These are phyloP conservation scores for Malus fusca DNA, from an alignment of 306 rosid species.

Conservation along the genomic window DNA sequence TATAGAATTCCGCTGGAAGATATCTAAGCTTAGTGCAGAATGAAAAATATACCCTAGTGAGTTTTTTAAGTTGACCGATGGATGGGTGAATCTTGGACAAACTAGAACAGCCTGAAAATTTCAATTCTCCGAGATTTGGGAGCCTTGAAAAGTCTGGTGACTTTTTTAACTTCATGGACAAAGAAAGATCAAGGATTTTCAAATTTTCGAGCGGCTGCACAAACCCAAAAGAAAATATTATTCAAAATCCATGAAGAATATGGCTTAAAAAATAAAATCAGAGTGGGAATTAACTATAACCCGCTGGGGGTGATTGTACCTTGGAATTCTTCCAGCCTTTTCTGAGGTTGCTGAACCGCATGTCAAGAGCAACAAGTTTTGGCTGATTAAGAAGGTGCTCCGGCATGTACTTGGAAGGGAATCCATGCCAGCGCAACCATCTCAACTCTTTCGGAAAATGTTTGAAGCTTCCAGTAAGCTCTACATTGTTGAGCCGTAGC, in stretches of 20 bases:
- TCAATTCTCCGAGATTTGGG: background rate
- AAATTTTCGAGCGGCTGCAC: background rate
- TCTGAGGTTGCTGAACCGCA: constrained; percentile 25
- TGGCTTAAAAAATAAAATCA: too few species aligned
- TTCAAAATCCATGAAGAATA: too few species aligned
- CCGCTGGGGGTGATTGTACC: constrained; percentile 14
- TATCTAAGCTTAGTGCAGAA: accelerated
- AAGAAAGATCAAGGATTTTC: constrained; percentile 28
- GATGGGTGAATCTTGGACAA: background rate
- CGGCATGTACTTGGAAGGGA: background rate
- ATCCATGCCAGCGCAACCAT: background rate
- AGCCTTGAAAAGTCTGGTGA: constrained; percentile 33
- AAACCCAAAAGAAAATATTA: too few species aligned
- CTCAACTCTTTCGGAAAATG: constrained; percentile 21
- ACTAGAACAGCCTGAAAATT: accelerated
- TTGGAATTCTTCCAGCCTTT: constrained; percentile 26
- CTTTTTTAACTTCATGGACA: background rate
- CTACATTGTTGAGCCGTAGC: constrained; percentile 24
- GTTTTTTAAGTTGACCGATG: background rate
- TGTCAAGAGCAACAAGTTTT: constrained; percentile 24
- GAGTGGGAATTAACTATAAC: too few species aligned
- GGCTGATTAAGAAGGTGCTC: constrained; percentile 1
- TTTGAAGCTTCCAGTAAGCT: constrained; percentile 9
- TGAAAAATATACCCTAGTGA: background rate
- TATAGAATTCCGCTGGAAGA: background rate